Conservation (phyloP, 495 filamentous ascomycete species). For the Rhypophila decipiens region DNA sequence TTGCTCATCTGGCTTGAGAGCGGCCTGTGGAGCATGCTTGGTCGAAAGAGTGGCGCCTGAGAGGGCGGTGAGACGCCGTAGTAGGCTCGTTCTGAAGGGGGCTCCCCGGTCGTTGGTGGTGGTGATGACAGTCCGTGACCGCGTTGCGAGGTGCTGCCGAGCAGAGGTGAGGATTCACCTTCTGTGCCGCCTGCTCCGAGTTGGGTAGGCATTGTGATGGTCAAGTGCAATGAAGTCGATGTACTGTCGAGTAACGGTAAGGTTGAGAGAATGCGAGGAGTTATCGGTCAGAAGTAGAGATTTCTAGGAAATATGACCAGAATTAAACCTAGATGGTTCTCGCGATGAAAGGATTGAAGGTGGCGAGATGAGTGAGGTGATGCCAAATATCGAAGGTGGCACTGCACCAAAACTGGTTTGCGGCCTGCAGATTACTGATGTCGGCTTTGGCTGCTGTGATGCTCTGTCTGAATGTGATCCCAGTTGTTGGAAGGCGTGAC, state of each 20-base stretch:
- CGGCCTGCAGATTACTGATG: no score
- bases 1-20: neutral
- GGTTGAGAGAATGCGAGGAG: neutral
- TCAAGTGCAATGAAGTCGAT: no score
- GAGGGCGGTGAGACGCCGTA: neutral
- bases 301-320: neutral
- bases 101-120: neutral
- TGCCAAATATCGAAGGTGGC: no score
- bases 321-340: neutral
- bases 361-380: neutral
- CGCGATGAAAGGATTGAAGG: neutral
- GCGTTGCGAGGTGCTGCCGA: neutral
- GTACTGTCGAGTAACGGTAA: no score
- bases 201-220: no score
- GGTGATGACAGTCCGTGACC: neutral
- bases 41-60: conserved; percentile 1
- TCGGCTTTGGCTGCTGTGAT: no score
- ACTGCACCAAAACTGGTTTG: no score
- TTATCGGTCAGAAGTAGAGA: neutral
- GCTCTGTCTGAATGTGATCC: no score
- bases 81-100: neutral
- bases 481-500: neutral
- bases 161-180: conserved; percentile 1
- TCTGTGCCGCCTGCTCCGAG: no score
- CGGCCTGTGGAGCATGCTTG: conserved; percentile 1